Base-by-base conservation (phyloP, 129 eudicot genomes). In the Tanacetum coccineum region DNA sequence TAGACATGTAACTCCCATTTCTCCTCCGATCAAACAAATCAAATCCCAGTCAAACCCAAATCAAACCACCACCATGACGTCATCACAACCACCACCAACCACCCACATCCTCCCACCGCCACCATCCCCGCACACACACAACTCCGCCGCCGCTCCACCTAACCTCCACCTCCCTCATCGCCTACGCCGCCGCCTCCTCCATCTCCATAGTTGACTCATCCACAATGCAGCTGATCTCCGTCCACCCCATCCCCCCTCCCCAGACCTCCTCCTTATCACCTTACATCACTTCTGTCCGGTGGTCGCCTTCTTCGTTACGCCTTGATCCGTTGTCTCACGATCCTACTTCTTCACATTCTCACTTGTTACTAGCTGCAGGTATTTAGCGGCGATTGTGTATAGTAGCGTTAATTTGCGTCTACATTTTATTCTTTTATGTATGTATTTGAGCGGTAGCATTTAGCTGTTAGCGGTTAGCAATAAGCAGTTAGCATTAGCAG, bases 61-160 rank as follows among this genome's bases (percentile, higher is more conserved):
- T 22, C 25, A 22, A n/a, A n/a, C 26, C 26, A 28, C 32, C 32
- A 28, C 32, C 32, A 28, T 28, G 32, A 28, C 32, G 32, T 28
- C 32, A 28, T 28, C 32, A 28, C 32, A 28, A 28, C 79, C 81
- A 25, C 71, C 68, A 20, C 62, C 21, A 65, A 44, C 45, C 77
- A 76, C 40, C 64, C 65, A 78, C 67, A 86, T 80, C 83, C 80
- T 92, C 12, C 96, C 96, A 0, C 96, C 91, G 32, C 98, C 98
- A 13, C 96, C 96, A 0, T 76, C 81, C 0, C 76, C 76, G 67
- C 70, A 57, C 59, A 70, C 70, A 55, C 70, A 58, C 60, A 76
- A 76, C 62, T 66, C 54, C 72, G 76, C 81, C 11, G 72, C 76
- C 67, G 76, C 54, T 76, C 71, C 81, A 76, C 40, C n/a, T n/a